Evolutionary conservation across 1,284 basidiomycete species (phyloP).

Genomic region (Trichosporon sp.): DNA sequence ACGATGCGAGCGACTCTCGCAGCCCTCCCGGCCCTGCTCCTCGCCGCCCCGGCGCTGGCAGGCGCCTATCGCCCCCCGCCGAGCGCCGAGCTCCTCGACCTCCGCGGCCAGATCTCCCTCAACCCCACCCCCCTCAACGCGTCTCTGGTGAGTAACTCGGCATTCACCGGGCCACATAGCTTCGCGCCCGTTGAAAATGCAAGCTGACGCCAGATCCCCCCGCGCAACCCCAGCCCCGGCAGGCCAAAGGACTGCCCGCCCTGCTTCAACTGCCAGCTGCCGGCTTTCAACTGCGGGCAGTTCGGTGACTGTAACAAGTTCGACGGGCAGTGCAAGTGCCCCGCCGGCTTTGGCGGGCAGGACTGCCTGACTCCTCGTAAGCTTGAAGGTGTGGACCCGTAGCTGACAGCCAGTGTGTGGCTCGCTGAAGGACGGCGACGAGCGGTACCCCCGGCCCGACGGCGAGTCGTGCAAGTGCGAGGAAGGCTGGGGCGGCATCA

Average conservation of each 20-base stretch:
- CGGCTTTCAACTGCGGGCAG: slow-evolving; percentile 76
- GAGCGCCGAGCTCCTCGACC: slow-evolving; percentile 22
- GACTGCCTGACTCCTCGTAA: slow-evolving; percentile 78
- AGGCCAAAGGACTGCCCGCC: slow-evolving; percentile 41
- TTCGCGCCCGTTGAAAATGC: not conserved
- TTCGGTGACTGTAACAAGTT: slow-evolving; percentile 80
- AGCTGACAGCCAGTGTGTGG: slow-evolving; percentile 64
- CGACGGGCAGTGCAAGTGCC: slow-evolving; percentile 86
- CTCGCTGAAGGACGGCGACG: slow-evolving; percentile 80
- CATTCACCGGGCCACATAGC: not conserved
- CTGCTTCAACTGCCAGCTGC: slow-evolving; percentile 84
- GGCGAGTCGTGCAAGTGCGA: slow-evolving; percentile 79
- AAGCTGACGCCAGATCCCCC: slow-evolving; percentile 24
- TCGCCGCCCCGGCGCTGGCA: not conserved
- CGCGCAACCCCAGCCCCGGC: slow-evolving; percentile 18
- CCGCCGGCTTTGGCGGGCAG: slow-evolving; percentile 82
- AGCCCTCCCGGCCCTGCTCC: not conserved
- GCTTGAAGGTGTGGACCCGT: slow-evolving; percentile 36
- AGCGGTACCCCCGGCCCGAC: slow-evolving; percentile 71
- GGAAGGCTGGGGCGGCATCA: slow-evolving; percentile 91
- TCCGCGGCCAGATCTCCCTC: slow-evolving; percentile 11
- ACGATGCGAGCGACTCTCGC: not conserved
- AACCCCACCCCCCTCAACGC: not conserved
- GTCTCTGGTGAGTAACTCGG: slow-evolving; percentile 6
- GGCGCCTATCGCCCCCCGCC: not conserved